Percentiles rank a stretch among this genome's conserved stretches.
These are phyloP conservation scores for Rhizoclosmatium sp. DNA, from an alignment of 192 early-diverging fungal genomes.

Conservation along the genomic window DNA sequence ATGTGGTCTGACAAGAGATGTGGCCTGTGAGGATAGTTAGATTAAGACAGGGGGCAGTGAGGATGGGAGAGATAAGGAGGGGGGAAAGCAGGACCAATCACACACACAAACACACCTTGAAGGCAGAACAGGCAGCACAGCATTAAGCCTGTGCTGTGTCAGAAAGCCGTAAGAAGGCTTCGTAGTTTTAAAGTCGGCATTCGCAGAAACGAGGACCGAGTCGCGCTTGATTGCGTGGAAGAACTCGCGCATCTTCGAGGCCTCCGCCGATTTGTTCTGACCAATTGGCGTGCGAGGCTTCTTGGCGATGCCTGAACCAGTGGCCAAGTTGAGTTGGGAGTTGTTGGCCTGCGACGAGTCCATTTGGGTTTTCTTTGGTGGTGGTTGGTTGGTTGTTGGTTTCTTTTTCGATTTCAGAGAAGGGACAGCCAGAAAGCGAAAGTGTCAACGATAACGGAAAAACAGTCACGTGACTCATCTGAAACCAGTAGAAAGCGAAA, in stretches of 20 bases:
- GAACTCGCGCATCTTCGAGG: conserved; percentile 20
- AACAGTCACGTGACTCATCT: background rate
- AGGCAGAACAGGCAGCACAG: conserved; percentile 15
- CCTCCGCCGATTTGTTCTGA: conserved; percentile 2
- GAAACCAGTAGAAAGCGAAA: background rate
- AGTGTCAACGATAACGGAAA: background rate
- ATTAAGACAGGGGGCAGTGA: background rate
- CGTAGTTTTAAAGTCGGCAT: conserved; percentile 15
- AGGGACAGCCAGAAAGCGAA: background rate
- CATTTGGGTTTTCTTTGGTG: background rate
- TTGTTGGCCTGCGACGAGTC: conserved; percentile 19
- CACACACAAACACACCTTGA: background rate
- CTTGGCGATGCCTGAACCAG: background rate
- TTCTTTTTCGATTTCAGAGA: background rate
- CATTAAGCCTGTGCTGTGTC: conserved; percentile 18
- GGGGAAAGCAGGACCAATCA: background rate
- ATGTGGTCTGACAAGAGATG: conserved; percentile 1
- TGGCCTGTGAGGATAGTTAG: background rate
- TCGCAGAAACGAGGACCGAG: conserved; percentile 14
- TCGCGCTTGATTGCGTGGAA: conserved; percentile 12
- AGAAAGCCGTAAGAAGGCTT: conserved; percentile 29
- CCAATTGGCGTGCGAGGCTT: background rate
- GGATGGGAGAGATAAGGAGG: background rate
- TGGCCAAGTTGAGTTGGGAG: conserved; percentile 30
- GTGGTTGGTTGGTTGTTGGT: background rate